Conservation (phyloP, 2,329 filamentous ascomycete species). For the Westerdykella ornata region DNA sequence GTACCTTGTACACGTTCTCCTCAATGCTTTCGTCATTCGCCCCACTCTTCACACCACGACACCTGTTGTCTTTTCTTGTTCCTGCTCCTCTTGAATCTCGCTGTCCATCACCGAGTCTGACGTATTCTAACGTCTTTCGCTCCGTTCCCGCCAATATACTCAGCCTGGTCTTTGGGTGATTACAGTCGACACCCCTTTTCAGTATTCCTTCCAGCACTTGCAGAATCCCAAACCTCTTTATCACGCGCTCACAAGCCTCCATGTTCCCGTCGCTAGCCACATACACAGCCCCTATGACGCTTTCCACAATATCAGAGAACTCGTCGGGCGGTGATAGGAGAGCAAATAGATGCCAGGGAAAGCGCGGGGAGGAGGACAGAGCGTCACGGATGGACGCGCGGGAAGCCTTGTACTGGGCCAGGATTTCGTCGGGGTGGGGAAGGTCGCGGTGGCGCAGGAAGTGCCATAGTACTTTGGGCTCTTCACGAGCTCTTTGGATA, state of each 20-base stretch:
- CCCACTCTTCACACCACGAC: conserved; percentile 11
- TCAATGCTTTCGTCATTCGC: conserved; percentile 2
- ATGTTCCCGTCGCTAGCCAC: conserved; percentile 57
- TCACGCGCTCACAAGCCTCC: conserved; percentile 52
- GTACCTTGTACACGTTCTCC: conserved; percentile 21
- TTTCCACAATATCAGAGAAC: conserved; percentile 78
- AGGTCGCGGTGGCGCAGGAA: conserved; percentile 58
- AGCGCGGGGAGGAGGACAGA: conserved; percentile 48
- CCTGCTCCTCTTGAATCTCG: conserved; percentile 1
- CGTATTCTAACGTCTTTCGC: conserved; percentile 50
- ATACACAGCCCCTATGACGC: conserved; percentile 73
- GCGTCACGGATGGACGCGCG: conserved; percentile 46
- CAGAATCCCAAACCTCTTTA: conserved; percentile 60
- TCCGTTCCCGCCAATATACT: conserved; percentile 52
- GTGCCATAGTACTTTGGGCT: conserved; percentile 52
- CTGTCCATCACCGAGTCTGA: no score
- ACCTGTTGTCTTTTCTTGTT: conserved; percentile 7
- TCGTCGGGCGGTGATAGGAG: conserved; percentile 64
- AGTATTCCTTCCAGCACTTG: conserved; percentile 57
- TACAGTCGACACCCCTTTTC: conserved; percentile 46
- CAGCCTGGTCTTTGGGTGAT: conserved; percentile 62
- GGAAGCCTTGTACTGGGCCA: conserved; percentile 45
- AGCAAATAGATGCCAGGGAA: conserved; percentile 71
- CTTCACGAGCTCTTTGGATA: conserved; percentile 18
- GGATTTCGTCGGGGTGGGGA: conserved; percentile 42